Evolutionary conservation across 805 yeast genomes (phyloP).

Genomic region (Starmerella sirachaensis): DNA sequence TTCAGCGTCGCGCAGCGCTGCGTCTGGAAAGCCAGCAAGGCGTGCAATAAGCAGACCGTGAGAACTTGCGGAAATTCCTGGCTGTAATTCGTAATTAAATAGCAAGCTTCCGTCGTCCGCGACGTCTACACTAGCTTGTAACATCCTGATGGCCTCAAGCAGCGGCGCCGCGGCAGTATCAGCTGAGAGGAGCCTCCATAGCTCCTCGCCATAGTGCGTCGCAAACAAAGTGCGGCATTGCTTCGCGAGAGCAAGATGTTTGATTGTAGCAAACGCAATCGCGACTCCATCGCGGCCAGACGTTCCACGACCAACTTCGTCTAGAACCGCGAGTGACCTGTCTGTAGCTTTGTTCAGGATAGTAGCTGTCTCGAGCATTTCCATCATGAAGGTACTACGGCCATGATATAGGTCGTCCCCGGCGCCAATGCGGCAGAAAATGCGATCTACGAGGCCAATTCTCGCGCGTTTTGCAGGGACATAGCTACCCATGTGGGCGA

Average conservation of each 20-base stretch:
- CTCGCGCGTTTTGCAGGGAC: slow-evolving; percentile 54
- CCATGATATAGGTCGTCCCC: slow-evolving; percentile 65
- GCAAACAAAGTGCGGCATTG: slow-evolving; percentile 74
- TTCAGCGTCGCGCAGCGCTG: slow-evolving; percentile 44
- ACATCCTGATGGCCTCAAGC: slow-evolving; percentile 4
- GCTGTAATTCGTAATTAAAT: slow-evolving; percentile 43
- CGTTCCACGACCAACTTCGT: slow-evolving; percentile 86
- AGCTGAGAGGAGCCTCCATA: slow-evolving; percentile 32
- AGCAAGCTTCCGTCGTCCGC: slow-evolving; percentile 19
- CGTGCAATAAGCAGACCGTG: slow-evolving; percentile 68
- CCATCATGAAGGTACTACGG: slow-evolving; percentile 85
- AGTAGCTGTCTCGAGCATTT: slow-evolving; percentile 71
- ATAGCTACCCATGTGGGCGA: slow-evolving; percentile 68
- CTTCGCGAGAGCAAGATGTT: slow-evolving; percentile 41
- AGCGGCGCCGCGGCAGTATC: slow-evolving; percentile 3
- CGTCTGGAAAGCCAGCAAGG: slow-evolving; percentile 63
- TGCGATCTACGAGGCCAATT: slow-evolving; percentile 62
- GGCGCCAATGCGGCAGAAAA: slow-evolving; percentile 71
- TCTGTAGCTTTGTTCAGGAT: slow-evolving; percentile 56
- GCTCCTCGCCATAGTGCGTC: slow-evolving; percentile 63
- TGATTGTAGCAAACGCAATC: slow-evolving; percentile 65
- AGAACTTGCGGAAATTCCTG: slow-evolving; percentile 63
- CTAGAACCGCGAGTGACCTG: slow-evolving; percentile 63
- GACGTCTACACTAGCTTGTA: slow-evolving; percentile 15
- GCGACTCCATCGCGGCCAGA: slow-evolving; percentile 76